phyloP scores from a whole-genome alignment of 2,329 filamentous ascomycete species.

The Neonectria faginata region DNA sequence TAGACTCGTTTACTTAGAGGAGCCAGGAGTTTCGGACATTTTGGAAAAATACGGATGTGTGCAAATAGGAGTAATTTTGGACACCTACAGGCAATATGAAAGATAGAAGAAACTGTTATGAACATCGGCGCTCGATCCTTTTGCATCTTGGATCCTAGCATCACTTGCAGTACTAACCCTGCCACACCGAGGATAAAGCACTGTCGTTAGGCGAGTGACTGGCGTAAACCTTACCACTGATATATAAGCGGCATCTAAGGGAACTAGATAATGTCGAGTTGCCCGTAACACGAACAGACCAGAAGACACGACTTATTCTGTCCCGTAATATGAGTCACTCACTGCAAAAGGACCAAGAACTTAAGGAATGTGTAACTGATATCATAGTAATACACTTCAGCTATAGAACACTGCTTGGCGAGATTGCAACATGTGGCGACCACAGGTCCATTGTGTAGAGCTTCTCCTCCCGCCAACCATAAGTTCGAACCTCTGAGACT shows the following conservation, averaged over 20 bases:
- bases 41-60: neutral
- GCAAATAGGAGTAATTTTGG: neutral
- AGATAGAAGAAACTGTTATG: neutral
- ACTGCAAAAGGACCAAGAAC: neutral
- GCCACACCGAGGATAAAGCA: neutral
- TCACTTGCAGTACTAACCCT: neutral
- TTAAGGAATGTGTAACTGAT: neutral
- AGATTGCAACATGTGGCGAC: neutral
- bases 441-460: neutral
- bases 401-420: neutral
- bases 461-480: neutral
- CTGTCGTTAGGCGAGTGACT: neutral
- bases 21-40: neutral
- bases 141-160: neutral
- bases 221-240: neutral
- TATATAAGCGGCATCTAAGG: neutral
- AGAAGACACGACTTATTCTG: neutral
- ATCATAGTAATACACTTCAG: neutral
- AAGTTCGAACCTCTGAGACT: neutral
- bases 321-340: neutral
- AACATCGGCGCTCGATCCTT: neutral
- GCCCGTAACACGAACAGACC: neutral
- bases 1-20: neutral
- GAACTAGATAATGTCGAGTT: neutral
- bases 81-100: neutral